These are phyloP conservation scores for Schizosaccharomyces osmophilus DNA, from an alignment of 805 yeast genomes.

Conservation along the genomic window DNA sequence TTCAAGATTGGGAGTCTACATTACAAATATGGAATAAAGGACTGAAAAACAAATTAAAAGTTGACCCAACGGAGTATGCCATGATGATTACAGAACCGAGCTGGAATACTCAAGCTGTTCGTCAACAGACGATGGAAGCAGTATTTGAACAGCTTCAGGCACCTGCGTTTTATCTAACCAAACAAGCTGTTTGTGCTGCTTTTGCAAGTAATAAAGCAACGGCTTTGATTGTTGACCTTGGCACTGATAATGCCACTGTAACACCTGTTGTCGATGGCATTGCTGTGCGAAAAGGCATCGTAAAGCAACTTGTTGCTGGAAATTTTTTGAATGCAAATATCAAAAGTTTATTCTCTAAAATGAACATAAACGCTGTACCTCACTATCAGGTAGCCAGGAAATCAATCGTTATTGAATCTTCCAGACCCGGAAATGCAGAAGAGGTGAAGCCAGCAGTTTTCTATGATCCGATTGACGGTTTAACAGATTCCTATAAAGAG, in stretches of 20 bases:
- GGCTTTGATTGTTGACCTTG: constrained; percentile 61
- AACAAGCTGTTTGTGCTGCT: constrained; percentile 45
- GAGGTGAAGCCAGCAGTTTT: background rate
- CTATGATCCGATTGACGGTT: background rate
- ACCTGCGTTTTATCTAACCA: constrained; percentile 52
- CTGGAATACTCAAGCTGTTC: constrained; percentile 42
- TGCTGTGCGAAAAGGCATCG: constrained; percentile 8
- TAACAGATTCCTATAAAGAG: background rate
- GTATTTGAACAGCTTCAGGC: constrained; percentile 54
- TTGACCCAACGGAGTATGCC: constrained; percentile 38
- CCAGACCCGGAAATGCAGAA: background rate
- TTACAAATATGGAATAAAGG: constrained; percentile 44
- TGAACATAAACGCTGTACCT: background rate
- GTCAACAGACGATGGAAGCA: constrained; percentile 33
- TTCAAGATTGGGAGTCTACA: constrained; percentile 38
- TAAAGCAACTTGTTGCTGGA: background rate
- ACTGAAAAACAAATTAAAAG: constrained; percentile 25
- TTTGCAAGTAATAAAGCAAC: constrained; percentile 57
- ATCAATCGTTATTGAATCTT: background rate
- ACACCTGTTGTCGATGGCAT: constrained; percentile 31
- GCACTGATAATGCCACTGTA: constrained; percentile 41
- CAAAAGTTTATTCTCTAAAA: background rate
- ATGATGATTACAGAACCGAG: constrained; percentile 36
- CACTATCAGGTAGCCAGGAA: background rate
- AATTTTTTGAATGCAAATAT: background rate